Base-by-base conservation (phyloP, 2,329 filamentous ascomycete species). In the Beauveria caledonica region DNA sequence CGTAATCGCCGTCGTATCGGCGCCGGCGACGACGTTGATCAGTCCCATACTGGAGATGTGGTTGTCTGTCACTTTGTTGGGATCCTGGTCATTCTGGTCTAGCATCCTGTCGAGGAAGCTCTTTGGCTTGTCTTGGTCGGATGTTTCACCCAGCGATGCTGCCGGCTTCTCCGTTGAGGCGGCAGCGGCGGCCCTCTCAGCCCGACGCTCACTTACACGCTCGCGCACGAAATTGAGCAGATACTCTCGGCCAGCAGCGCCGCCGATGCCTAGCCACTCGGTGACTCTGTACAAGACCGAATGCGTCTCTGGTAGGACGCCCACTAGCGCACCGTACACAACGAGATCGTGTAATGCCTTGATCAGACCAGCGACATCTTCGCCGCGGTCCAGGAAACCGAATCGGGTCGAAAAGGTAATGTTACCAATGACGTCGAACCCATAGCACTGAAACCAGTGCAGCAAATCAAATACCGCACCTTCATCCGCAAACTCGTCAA, bases 351-450 rank as follows among this genome's bases (percentile, higher is more conserved):
- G 64, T 3, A 72, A 60, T 19, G 64, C 63, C 0, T 63, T 60
- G 0, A 81, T 78, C 0, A 79, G 67, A 0, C 72, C 73, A 7
- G 73, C 71, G 1, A 78, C 73, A 53, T 82, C 80, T 3, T 75
- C 68, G 0, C 78, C 79, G 8, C 64, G 58, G 25, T 80, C 76
- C 0, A 82, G 68, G 58, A 81, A 79, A 0, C 78, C 80, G 63
- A 75, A 72, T 0, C 68, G 65, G 3, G 66, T 67, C 13, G 67
- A 73, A 44, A 69, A 71, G 0, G 77, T 80, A 19, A 83, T 78
- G 42, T 77, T 73, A 0, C 78, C 79, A 33, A 84, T 80, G 1
- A 82, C 78, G 54, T 82, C 77, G 46, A 79, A 79, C 0, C 76
- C 77, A 59, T 76, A 80, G 62, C 71, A 79, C 62, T 80, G 77